A percentile compares a stretch with the other conserved stretches of the same genome.
phyloP scores from a whole-genome alignment of 306 rosid genomes.

The Cucurbita argyrosperma region DNA sequence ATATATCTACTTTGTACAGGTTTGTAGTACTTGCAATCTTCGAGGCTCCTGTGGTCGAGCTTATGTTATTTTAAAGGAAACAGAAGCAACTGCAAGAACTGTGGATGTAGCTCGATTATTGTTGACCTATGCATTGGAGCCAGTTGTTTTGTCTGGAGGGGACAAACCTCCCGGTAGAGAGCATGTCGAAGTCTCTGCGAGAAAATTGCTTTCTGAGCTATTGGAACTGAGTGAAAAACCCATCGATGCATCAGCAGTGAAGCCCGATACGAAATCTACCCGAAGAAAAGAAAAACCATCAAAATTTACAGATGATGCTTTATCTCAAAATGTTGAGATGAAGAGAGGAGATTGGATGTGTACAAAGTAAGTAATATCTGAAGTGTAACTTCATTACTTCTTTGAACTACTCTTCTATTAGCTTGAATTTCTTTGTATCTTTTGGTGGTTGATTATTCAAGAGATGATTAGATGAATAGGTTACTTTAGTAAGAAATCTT shows the following conservation, averaged over 20 bases:
- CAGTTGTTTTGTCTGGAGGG: constrained; percentile 51
- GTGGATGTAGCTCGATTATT: constrained; percentile 81
- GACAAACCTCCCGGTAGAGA: constrained; percentile 60
- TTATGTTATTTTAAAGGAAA: constrained; percentile 50
- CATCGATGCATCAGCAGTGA: constrained; percentile 30
- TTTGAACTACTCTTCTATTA: not conserved
- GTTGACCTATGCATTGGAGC: constrained; percentile 61
- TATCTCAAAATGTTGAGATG: constrained; percentile 37
- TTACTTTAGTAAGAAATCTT: not conserved
- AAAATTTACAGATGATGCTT: constrained; percentile 10
- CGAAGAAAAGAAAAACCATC: constrained; percentile 12
- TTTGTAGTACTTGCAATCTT: constrained; percentile 65
- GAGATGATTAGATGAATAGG: not conserved
- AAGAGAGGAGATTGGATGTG: constrained; percentile 85
- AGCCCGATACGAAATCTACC: constrained; percentile 16
- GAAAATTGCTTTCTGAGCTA: constrained; percentile 61
- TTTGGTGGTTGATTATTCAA: not conserved
- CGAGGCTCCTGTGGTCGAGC: constrained; percentile 92
- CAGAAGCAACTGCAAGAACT: constrained; percentile 62
- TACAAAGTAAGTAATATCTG: constrained; percentile 48
- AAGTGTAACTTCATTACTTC: not conserved
- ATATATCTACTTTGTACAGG: constrained; percentile 29
- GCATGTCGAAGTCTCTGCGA: constrained; percentile 51
- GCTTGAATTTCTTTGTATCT: not conserved
- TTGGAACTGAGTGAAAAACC: constrained; percentile 49